Base-by-base conservation (phyloP, 2,329 filamentous ascomycete species). In the Rutstroemia sydowiana region DNA sequence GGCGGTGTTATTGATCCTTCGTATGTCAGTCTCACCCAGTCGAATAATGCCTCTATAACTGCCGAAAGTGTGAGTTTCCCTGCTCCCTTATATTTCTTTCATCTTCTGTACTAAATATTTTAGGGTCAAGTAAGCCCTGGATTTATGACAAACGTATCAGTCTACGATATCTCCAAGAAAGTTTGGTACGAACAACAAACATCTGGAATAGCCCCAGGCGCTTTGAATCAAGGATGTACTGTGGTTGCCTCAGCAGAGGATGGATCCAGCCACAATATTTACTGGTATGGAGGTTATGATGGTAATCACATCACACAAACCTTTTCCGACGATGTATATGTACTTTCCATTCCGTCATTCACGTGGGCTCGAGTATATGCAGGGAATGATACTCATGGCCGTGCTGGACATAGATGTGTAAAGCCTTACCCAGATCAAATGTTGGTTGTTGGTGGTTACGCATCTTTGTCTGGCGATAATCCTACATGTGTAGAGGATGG, bases 111-210 rank as follows among this genome's bases (percentile, higher is more conserved):
- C 13, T 37, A 37, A 37, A 14, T 37, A 14, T 37, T 18, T 37
- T 56, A 88, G 70, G 75, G 79, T 62, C 70, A 73, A 23, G 79
- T 81, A 20, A 90, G 88, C 61, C 81, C 84, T 0, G 73, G 76
- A 14, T 90, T 92, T 71, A 78, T 83, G 75, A 79, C 81, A 57
- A 72, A 80, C 8, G 78, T 91, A 32, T 84, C 91, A 56, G 79
- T 92, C 18, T 89, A 85, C 66, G 85, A 90, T 59, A 85, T 89
- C 55, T 81, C 78, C 31, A 79, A 71, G 10, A 81, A 78, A 32
- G 76, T 73, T 8, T 89, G 86, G 86, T 88, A 85, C 63, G 82
- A 85, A 61, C 86, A 90, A 68, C 70, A 79, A 28, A 88, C 85
- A 0, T 77, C 75, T 0, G 85, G 85, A 2, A 68, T 72, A 2